Base-by-base conservation (phyloP, 495 filamentous ascomycete genomes). In the Hyaloscypha finlandica region DNA sequence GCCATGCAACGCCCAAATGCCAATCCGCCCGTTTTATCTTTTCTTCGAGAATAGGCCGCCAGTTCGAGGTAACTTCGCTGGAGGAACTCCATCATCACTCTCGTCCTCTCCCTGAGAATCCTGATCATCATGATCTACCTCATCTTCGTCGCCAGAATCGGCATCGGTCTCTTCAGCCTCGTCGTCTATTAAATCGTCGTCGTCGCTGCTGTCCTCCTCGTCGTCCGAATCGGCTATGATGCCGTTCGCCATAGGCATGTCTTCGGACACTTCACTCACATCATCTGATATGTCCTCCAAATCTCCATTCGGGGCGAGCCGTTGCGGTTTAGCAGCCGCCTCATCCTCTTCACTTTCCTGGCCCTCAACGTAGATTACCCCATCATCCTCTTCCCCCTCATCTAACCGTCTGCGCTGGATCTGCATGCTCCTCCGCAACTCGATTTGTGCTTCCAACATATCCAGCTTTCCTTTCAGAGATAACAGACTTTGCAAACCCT, bases 361-460 rank as follows among this genome's bases (percentile, higher is more conserved):
- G 2, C 92, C 92, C 75, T 97, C 94, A 4, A 97, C 90, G 70
- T 96, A 98, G 33, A 97, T 88, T 2, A 97, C 85, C 30, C 83
- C 89, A 14, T 91, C 89, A 59, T 89, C 84, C n/a, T 90, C 89
- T 2, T 90, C 90, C 39, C 88, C 79, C 22, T 88, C 78, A 66
- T 86, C 81, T 71, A 82, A 68, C 33, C 70, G 57, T 59, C 63
- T 63, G 4, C 64, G 68, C 64, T 69, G 70, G 32, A 66, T 71
- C 68, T 85, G 84, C 74, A 92, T 83, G 20, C 81, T 82, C 64
- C 88, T 87, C 33, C 95, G 82, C 67, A 96, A 77, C 68, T 92
- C 86, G 64, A 97, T 85, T 77, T 99, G 95, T 12, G 92, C 89
- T 64, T 92, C 72, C 55, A 74, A 52, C 72, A 74, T 74, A 65